Conservation (phyloP, 192 early-diverging fungal species). For the Entophlyctis luteolus region DNA sequence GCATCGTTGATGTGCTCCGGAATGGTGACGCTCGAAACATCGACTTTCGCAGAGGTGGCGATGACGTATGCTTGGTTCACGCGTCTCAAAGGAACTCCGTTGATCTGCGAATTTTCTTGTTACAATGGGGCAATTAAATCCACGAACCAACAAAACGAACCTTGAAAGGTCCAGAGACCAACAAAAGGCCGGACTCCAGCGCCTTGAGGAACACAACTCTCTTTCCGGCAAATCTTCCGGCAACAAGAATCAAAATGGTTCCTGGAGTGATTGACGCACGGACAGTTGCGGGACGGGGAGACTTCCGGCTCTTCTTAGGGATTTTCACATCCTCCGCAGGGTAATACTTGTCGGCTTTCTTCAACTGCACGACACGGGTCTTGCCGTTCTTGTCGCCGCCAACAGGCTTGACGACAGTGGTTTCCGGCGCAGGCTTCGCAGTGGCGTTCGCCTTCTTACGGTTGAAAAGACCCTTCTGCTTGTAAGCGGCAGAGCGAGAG, state of each 20-base stretch:
- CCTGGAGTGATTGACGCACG: constrained; percentile 94
- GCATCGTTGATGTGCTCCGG: constrained; percentile 85
- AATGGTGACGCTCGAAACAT: constrained; percentile 73
- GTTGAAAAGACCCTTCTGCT: constrained; percentile 89
- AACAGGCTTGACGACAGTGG: constrained; percentile 64
- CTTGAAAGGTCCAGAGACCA: constrained; percentile 96
- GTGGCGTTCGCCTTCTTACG: constrained; percentile 62
- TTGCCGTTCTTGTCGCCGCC: constrained; percentile 82
- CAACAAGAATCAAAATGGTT: constrained; percentile 93
- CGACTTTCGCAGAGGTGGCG: constrained; percentile 98
- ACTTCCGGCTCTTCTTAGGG: constrained; percentile 74
- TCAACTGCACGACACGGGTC: constrained; percentile 62
- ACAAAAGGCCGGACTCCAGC: constrained; percentile 86
- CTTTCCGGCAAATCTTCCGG: constrained; percentile 96
- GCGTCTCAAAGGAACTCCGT: constrained; percentile 96
- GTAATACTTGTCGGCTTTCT: constrained; percentile 73
- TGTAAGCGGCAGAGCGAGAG: constrained; percentile 76
- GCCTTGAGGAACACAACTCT: constrained; percentile 98
- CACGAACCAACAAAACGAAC: no score
- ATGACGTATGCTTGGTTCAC: constrained; percentile 99
- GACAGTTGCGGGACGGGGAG: constrained; percentile 63
- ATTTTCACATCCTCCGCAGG: constrained; percentile 77
- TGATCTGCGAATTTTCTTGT: constrained; percentile 52
- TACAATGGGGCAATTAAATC: not conserved
- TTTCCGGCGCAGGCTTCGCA: constrained; percentile 46